Base-by-base conservation (phyloP, 2,329 filamentous ascomycete genomes). In the Cercospora sp. region DNA sequence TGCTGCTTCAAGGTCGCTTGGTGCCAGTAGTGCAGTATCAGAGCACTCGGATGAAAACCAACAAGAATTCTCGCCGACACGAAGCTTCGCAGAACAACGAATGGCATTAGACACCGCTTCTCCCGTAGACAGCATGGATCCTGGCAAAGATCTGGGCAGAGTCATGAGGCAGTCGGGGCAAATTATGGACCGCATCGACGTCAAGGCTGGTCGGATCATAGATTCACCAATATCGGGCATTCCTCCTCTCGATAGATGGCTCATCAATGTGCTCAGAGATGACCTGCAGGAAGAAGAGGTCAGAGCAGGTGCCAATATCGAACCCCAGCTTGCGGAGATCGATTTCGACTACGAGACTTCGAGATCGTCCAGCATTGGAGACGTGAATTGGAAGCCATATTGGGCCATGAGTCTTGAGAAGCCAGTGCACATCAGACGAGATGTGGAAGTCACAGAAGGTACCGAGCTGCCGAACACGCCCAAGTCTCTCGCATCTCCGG, bases 391-490 rank as follows among this genome's bases (percentile, higher is more conserved):
- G 57, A 40, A 28, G 55, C 53, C 63, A 18, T 42, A 18, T 53
- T 51, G 57, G 36, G 36, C 53, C 23, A 60, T 57, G 36, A 45
- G 31, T 60, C 55, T 58, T 23, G 55, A 58, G 8, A 33, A 60
- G 53, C 40, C 55, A 20, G 42, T 16, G 28, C n/a, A 48, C 20
- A 23, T 33, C 16, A 36, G 40, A 18, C 26, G 10, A 12, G 36
- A 28, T 13, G 10, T 7, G 18, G 26, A 59, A 42, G 8, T 62
- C n/a, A 18, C 36, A 26, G 36, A 62, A 12, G n/a, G 28, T 31
- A n/a, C 13, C 23, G 40, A 59, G 30, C 48, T 7, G 20, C 48
- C 23, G 23, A 28, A 53, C 6, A 53, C 48, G 10, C 20, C 48
- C 23, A 13, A 8, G 2, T 23, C 23, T 53, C 20, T 28, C 48